phyloP scores from a whole-genome alignment of 140 eudicot genomes.

The Stevia rebaudiana region DNA sequence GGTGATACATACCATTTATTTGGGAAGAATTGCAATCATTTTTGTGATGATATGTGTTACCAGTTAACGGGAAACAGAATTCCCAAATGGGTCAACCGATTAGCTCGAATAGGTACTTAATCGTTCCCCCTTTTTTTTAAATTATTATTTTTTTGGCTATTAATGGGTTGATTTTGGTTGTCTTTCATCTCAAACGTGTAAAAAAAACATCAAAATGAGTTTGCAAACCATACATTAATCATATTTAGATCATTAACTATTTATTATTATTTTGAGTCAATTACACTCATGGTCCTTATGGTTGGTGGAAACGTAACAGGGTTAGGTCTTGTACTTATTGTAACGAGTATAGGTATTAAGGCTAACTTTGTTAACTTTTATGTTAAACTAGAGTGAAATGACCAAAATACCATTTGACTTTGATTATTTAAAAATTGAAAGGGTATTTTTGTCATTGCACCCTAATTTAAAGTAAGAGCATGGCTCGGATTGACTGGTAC shows the following conservation, averaged over 20 bases:
- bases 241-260: not conserved
- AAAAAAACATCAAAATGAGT: not conserved
- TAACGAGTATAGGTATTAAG: too few species aligned
- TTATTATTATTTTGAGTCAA: too few species aligned
- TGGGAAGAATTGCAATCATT: constrained; percentile 88
- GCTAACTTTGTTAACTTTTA: too few species aligned
- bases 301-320: too few species aligned
- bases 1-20: constrained; percentile 81
- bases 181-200: not conserved
- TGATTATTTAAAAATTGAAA: too few species aligned
- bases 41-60: constrained; percentile 66
- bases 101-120: constrained; percentile 66
- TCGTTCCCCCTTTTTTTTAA: not conserved
- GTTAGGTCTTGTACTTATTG: too few species aligned
- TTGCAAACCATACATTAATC: not conserved
- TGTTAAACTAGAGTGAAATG: too few species aligned
- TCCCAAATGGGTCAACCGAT: constrained; percentile 94
- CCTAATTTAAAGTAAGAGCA: too few species aligned
- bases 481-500: not conserved
- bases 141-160: not conserved
- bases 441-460: too few species aligned
- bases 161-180: not conserved
- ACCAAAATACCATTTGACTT: too few species aligned
- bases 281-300: too few species aligned
- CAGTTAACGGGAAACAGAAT: constrained; percentile 71